Evolutionary conservation across 352 stramenopile species (phyloP), one percentile per base, ranked within the genome.

Genomic region (Phytophthora sp.): DNA sequence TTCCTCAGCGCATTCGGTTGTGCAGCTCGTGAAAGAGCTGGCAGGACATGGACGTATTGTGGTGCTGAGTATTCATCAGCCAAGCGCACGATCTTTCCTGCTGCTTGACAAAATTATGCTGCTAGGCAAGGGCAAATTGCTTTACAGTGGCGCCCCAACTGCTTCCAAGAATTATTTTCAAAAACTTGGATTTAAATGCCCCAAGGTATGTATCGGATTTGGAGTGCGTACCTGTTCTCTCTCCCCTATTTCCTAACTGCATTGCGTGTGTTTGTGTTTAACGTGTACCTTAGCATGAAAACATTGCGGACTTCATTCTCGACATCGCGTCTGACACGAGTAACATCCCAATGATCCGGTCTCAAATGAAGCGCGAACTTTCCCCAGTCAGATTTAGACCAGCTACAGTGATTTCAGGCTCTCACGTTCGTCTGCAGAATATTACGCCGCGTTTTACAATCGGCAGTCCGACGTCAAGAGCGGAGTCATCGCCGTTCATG

Each of bases 71-170:
- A 89, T 97, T 53, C 90, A 97, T 64, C 90, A 98, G 69, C 96
- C 96, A 0, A 91, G 90, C 52, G 83, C 89, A 18, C 93, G 88
- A 31, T 96, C 97, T 36, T 98, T 97, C 71, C 57, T 93, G 45
- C 76, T 89, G 31, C 66, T 99, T 16, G 92, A 98, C 69, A 74
- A 89, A 41, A 86, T 98, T 39, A 80, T 98, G 47, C 73, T 98
- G 13, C 69, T 99, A 15, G 91, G 79, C 4, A 92, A 93, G 58
- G 86, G 86, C 26, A 84, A 88, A 49, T 66, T 88, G 53, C 63
- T 93, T 1, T 92, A 92, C 65, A 75, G 81, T 58, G 81, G 82
- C 7, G 38, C 74, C 0, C 84, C 84, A 1, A 66, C 69, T 0
- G 70, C 80, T 7, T 80, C 80, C 18, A 88, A 86, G 53, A 41